Percentiles rank a stretch among this genome's conserved stretches.
phyloP scores from a whole-genome alignment of 2,329 filamentous ascomycete genomes.

The Rhynchosporium agropyri region DNA sequence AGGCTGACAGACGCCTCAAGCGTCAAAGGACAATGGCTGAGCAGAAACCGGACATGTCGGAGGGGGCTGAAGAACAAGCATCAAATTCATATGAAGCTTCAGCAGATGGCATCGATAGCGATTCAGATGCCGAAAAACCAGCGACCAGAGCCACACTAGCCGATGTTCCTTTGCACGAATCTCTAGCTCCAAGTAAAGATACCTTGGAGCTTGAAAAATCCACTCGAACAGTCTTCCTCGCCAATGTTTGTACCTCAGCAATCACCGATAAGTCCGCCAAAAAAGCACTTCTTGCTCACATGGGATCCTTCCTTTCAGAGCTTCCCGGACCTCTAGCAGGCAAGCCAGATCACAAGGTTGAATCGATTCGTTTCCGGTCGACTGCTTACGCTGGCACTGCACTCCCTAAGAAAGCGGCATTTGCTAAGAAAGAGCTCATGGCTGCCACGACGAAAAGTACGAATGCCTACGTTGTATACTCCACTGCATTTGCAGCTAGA shows the following conservation, averaged over 20 bases:
- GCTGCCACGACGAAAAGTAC: slow-evolving; percentile 88
- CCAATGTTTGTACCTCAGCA: slow-evolving; percentile 83
- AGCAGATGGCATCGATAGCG: slow-evolving; percentile 36
- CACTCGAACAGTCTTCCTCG: slow-evolving; percentile 85
- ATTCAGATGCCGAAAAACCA: slow-evolving; percentile 39
- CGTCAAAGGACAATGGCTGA: slow-evolving; percentile 52
- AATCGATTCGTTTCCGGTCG: slow-evolving; percentile 92
- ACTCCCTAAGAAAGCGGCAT: slow-evolving; percentile 92
- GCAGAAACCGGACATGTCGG: slow-evolving; percentile 42
- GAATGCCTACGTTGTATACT: slow-evolving; percentile 93
- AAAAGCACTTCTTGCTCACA: slow-evolving; percentile 75
- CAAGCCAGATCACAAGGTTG: slow-evolving; percentile 68
- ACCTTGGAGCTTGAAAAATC: slow-evolving; percentile 77
- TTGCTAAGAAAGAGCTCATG: slow-evolving; percentile 88
- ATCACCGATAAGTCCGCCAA: slow-evolving; percentile 82
- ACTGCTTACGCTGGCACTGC: slow-evolving; percentile 77
- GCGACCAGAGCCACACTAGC: slow-evolving; percentile 47
- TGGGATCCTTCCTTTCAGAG: slow-evolving; percentile 71
- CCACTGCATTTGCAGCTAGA: slow-evolving; percentile 71
- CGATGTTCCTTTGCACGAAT: slow-evolving; percentile 55
- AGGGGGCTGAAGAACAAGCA: slow-evolving; percentile 40
- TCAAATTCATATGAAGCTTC: slow-evolving; percentile 37
- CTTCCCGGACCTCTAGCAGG: slow-evolving; percentile 50
- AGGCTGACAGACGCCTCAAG: slow-evolving; percentile 50
- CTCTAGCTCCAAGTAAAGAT: slow-evolving; percentile 55